Conservation (phyloP, 1,284 basidiomycete species). For the Volvariella surrecta region DNA sequence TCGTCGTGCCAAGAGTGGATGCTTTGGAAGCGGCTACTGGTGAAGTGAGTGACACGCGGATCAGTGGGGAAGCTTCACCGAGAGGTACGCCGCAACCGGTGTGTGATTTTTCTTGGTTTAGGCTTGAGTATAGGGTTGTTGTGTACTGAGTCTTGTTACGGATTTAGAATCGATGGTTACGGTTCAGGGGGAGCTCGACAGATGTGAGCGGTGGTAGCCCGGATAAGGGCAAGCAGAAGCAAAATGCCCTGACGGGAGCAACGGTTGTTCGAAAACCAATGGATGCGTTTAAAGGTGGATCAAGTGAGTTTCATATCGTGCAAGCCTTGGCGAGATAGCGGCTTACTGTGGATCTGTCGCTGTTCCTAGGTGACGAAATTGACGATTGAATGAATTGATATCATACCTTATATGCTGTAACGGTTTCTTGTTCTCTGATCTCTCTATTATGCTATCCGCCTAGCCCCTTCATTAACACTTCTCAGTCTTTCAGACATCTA, state of each 20-base stretch:
- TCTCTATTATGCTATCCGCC: too few relatives aligned
- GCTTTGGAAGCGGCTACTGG: neutral
- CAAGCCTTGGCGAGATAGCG: too few relatives aligned
- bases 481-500: too few relatives aligned
- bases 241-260: neutral
- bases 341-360: too few relatives aligned
- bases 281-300: neutral
- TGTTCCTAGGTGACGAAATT: too few relatives aligned
- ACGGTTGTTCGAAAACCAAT: neutral
- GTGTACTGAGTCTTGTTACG: neutral
- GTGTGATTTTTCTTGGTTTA: neutral
- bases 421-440: too few relatives aligned
- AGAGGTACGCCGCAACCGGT: constrained; percentile 1
- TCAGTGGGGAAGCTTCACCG: neutral
- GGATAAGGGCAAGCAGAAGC: neutral
- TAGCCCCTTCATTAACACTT: too few relatives aligned
- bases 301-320: neutral
- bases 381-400: too few relatives aligned
- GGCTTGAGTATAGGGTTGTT: neutral
- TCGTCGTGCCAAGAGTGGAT: neutral
- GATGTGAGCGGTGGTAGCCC: neutral
- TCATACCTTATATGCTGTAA: too few relatives aligned
- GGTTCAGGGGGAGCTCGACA: neutral
- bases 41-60: neutral
- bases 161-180: neutral